phyloP scores from a whole-genome alignment of 1,139 yeast species.

The Taiozyma sp. region DNA sequence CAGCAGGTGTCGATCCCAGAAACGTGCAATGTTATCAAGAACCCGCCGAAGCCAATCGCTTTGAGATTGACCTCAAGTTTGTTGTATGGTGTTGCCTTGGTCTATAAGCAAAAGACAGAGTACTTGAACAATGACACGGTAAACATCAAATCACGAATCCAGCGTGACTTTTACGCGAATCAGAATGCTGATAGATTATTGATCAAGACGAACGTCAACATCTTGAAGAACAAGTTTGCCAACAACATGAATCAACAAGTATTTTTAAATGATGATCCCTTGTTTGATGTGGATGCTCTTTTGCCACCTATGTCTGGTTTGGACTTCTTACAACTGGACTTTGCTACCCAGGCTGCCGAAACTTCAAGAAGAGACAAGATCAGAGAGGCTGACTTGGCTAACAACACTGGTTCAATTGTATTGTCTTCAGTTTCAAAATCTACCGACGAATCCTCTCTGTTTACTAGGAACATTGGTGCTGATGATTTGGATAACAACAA shows the following conservation, averaged over 20 bases:
- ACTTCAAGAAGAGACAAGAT: conserved; percentile 9
- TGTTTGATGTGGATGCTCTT: conserved; percentile 33
- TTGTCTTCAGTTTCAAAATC: conserved; percentile 2
- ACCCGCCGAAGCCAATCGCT: conserved; percentile 27
- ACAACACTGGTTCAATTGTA: conserved; percentile 10
- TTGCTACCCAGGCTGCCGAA: not conserved
- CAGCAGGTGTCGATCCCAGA: conserved; percentile 41
- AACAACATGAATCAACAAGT: conserved; percentile 8
- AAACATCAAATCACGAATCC: conserved; percentile 27
- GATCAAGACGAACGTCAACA: not conserved
- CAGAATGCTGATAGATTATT: conserved; percentile 6
- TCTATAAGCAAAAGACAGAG: conserved; percentile 46
- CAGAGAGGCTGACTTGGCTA: conserved; percentile 15
- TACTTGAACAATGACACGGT: conserved; percentile 36
- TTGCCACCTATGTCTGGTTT: conserved; percentile 20
- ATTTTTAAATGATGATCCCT: conserved; percentile 36
- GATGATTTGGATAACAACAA: conserved; percentile 14
- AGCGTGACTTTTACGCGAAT: conserved; percentile 13
- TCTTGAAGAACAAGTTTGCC: conserved; percentile 1
- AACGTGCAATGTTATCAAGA: conserved; percentile 34
- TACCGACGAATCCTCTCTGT: not conserved
- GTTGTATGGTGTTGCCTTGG: conserved; percentile 51
- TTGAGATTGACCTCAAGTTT: conserved; percentile 45
- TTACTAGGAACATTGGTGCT: conserved; percentile 2
- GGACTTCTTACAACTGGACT: conserved; percentile 12